Base-by-base conservation (phyloP, 2,329 filamentous ascomycete genomes). In the Dactylellina cionopaga region DNA sequence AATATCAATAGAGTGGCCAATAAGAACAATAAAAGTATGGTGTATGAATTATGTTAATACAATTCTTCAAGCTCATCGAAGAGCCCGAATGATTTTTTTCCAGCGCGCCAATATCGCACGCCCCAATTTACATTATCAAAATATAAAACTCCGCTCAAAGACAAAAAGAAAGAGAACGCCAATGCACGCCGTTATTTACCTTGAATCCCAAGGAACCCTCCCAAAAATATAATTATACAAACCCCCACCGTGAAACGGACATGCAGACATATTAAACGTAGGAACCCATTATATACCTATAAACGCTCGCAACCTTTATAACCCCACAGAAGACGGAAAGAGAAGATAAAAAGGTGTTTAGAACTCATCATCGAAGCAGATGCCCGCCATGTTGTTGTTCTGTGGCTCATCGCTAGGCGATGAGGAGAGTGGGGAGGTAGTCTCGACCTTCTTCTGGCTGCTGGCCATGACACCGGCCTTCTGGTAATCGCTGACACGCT, bases 401-500 rank as follows among this genome's bases (percentile, higher is more conserved):
- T 86, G 83, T 74, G 83, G 80, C 71, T 88, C 83, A 9, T 83
- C 80, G 62, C 83, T 82, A 47, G 81, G 76, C 17, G 80, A 81
- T 7, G 84, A 81, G 17, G 85, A 83, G 75, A 81, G 76, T 59
- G 79, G 59, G 62, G 79, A 77, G n/a, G 83, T 82, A 10, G 81
- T 80, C 51, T 78, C 75, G 75, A 80, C 81, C 81, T 90, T 89
- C 82, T 90, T 90, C 85, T 92, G 92, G 78, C 89, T 91, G 84
- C 91, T 93, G 79, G 90, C 90, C 92, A 99, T 96, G 82, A 99
- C 94, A 85, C 95, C 95, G 35, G 95, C 93, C 87, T 99, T 99
- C 84, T 99, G 95, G 88, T 99, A 99, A 80, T 99, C 95, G 81
- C 90, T 95, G 66, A 99, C 95, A 78, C 95, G 92, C 91, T 99